phyloP scores from a whole-genome alignment of 2,329 filamentous ascomycete genomes.

The Talaromyces sp. region DNA sequence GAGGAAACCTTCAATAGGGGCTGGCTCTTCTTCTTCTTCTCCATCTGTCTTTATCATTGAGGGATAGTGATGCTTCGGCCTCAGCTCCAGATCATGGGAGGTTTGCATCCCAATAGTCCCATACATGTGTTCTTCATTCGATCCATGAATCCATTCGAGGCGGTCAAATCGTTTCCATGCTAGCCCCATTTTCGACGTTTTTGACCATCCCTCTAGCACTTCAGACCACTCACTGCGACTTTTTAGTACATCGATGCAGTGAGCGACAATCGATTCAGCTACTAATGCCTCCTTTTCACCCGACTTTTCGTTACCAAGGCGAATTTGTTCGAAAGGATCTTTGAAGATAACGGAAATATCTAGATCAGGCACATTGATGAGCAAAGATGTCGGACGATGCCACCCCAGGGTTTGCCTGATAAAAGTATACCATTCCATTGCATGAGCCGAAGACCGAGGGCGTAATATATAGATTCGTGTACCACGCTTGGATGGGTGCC shows the following conservation, averaged over 20 bases:
- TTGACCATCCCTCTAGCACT: constrained; percentile 58
- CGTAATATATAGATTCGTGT: constrained; percentile 62
- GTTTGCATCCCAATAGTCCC: constrained; percentile 65
- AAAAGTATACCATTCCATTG: constrained; percentile 68
- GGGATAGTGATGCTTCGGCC: constrained; percentile 64
- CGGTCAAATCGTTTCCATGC: constrained; percentile 68
- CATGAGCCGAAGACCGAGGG: constrained; percentile 58
- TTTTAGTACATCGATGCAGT: constrained; percentile 58
- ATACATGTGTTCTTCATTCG: constrained; percentile 66
- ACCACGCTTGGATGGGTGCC: constrained; percentile 53
- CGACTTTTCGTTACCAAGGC: constrained; percentile 42
- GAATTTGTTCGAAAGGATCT: constrained; percentile 57
- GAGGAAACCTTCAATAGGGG: constrained; percentile 64
- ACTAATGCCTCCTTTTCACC: constrained; percentile 54
- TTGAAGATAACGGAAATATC: constrained; percentile 57
- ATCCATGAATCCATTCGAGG: constrained; percentile 65
- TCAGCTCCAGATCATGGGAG: constrained; percentile 64
- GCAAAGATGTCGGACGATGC: constrained; percentile 54
- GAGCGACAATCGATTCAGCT: constrained; percentile 54
- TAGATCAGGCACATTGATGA: constrained; percentile 62
- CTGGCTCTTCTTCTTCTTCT: constrained; percentile 53
- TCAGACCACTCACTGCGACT: constrained; percentile 58
- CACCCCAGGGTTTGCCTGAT: constrained; percentile 59
- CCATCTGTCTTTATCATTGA: constrained; percentile 46
- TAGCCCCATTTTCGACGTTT: constrained; percentile 58